Percentiles rank a stretch among this genome's conserved stretches.
Conservation (phyloP, 208 protist genomes). For the Porcisia hertigi region DNA sequence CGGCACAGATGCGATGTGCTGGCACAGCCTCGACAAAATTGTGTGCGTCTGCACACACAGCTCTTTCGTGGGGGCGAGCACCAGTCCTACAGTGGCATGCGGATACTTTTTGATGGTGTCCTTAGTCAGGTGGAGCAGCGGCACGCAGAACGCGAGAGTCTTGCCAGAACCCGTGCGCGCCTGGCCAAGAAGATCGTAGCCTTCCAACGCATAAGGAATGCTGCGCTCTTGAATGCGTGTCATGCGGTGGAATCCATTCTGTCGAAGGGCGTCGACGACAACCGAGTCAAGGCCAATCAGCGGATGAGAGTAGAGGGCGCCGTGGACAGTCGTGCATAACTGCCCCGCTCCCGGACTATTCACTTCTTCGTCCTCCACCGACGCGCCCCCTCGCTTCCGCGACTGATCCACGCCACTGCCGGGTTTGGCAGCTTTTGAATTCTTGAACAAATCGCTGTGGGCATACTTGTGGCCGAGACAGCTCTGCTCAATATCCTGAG, state of each 20-base stretch:
- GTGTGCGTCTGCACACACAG: conserved; percentile 92
- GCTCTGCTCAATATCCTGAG: conserved; percentile 38
- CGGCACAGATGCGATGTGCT: conserved; percentile 49
- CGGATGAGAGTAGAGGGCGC: conserved; percentile 73
- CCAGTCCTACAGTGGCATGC: conserved; percentile 59
- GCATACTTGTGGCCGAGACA: conserved; percentile 47
- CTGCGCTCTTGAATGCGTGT: conserved; percentile 94
- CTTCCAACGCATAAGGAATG: conserved; percentile 92
- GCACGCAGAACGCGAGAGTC: conserved; percentile 93
- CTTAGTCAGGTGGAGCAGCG: conserved; percentile 92
- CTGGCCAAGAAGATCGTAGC: conserved; percentile 90
- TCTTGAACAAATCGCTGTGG: conserved; percentile 18
- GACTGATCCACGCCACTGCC: background rate
- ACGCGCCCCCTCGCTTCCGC: background rate
- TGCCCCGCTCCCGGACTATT: conserved; percentile 11
- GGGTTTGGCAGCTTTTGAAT: background rate
- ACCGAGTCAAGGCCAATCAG: conserved; percentile 64
- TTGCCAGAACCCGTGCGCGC: conserved; percentile 95
- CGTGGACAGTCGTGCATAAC: conserved; percentile 32
- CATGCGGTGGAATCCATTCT: conserved; percentile 80
- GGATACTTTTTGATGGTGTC: conserved; percentile 50
- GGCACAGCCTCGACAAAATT: conserved; percentile 82
- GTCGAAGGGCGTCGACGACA: conserved; percentile 56
- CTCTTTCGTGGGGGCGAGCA: conserved; percentile 93
- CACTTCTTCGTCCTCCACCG: background rate